Evolutionary conservation across 495 filamentous ascomycete genomes (phyloP).

Genomic region (Neurospora cerealis): DNA sequence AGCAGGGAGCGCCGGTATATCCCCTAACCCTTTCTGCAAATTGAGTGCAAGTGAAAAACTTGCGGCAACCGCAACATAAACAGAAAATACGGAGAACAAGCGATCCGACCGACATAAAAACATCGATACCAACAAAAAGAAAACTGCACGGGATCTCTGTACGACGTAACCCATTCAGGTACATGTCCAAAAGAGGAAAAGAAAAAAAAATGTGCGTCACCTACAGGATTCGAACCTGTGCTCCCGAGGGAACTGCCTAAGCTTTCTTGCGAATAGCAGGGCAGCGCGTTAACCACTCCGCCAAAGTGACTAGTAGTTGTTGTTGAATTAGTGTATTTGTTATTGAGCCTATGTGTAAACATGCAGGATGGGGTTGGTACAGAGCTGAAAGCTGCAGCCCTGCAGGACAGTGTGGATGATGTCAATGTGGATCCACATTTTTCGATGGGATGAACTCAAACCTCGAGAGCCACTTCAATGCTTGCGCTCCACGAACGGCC

Average conservation of each 20-base stretch:
- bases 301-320: conserved; percentile 2
- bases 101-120: no score
- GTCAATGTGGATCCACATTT: not conserved
- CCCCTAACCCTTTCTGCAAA: no score
- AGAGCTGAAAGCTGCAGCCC: not conserved
- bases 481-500: no score
- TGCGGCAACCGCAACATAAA: no score
- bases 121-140: no score
- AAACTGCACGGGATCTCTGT: no score
- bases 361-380: not conserved
- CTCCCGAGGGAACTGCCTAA: conserved; percentile 3
- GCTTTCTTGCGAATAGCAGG: conserved; percentile 7
- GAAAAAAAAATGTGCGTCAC: conserved; percentile 2
- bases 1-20: no score
- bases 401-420: not conserved
- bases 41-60: no score
- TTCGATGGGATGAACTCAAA: not conserved
- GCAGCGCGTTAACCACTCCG: conserved; percentile 9
- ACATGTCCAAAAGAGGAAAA: not conserved
- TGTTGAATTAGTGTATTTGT: not conserved
- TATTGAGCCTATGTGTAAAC: not conserved
- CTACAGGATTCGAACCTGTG: conserved; percentile 4
- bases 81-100: no score
- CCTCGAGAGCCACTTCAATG: no score
- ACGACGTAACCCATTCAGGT: no score